These are phyloP conservation scores for Scorias spongiosa DNA, from an alignment of 2,329 filamentous ascomycete genomes.

Conservation along the genomic window DNA sequence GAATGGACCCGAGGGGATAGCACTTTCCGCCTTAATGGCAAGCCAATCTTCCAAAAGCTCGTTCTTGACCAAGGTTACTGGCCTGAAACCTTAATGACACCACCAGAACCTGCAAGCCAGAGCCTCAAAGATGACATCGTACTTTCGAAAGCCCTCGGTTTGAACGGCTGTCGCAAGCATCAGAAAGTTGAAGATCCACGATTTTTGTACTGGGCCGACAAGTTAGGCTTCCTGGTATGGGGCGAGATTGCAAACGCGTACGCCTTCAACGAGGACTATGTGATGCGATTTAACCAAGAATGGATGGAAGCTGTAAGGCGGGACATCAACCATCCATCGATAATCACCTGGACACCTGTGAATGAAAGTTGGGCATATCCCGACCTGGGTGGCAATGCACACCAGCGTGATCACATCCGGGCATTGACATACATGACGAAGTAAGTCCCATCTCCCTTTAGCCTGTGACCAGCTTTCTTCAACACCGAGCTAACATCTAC, in stretches of 20 bases:
- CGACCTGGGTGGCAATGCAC: slow-evolving; percentile 37
- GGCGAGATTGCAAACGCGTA: slow-evolving; percentile 52
- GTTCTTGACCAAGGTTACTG: slow-evolving; percentile 50
- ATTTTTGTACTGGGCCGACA: slow-evolving; percentile 47
- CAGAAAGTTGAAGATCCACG: slow-evolving; percentile 48
- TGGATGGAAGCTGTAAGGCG: slow-evolving; percentile 48
- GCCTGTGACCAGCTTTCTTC: not conserved
- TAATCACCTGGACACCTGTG: slow-evolving; percentile 52
- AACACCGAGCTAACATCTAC: no score
- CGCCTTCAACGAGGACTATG: slow-evolving; percentile 43
- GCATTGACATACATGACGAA: slow-evolving; percentile 51
- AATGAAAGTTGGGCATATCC: slow-evolving; percentile 53
- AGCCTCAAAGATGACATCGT: slow-evolving; percentile 37
- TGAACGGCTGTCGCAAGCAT: slow-evolving; percentile 51
- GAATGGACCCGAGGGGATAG: slow-evolving; percentile 44
- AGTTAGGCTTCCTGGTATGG: slow-evolving; percentile 47
- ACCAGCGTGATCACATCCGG: slow-evolving; percentile 50
- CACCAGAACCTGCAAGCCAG: slow-evolving; percentile 29
- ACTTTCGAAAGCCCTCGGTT: slow-evolving; percentile 44
- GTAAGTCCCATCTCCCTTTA: not conserved
- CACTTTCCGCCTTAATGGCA: slow-evolving; percentile 43
- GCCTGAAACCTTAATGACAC: slow-evolving; percentile 45
- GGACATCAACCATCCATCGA: slow-evolving; percentile 49
- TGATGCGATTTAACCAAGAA: slow-evolving; percentile 46
- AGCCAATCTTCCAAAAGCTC: slow-evolving; percentile 45